Base-by-base conservation (phyloP, 2,329 filamentous ascomycete genomes). In the Fusarium vanettenii region DNA sequence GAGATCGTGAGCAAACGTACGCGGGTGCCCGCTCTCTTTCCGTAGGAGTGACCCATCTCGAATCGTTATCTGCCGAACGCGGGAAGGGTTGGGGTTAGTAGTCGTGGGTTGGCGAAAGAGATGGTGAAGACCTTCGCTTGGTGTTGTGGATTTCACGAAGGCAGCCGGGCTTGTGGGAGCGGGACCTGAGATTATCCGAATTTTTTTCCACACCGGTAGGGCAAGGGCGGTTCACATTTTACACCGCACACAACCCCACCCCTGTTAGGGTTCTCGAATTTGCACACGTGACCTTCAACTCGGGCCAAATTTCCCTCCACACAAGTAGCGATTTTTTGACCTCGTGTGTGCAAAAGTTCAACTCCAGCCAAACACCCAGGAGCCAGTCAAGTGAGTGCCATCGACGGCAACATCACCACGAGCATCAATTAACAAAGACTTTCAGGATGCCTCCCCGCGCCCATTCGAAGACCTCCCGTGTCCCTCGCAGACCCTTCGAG, bases 381-480 rank as follows among this genome's bases (percentile, higher is more conserved):
- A 85, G 81, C 80, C 80, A 81, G 82, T 72, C 82, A 85, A 84
- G 83, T 85, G 70, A 84, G 83, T 83, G 29, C 35, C 20, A 64
- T 35, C 59, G 45, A 66, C 72, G 57, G 57, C 56, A 57, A 68
- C 67, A 57, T 52, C 61, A 48, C 43, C 63, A 66, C 59, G 59
- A 71, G 45, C 69, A 72, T 61, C 66, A 68, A 80, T 78, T 82
- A 79, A 83, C 78, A 78, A 71, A 56, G 27, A 20, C 65, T 64
- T 67, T 69, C 72, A 85, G 83, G 75, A 85, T 85, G 83, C 80
- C 83, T 82, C 83, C 83, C 71, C 83, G 83, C 86, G 93, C 93
- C 83, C 98, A 98, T 91, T 97, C 94, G 86, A 99, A 99, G 95
- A 99, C 97, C 91, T 97, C 97, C 87, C 98, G 97, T 93, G 95